Evolutionary conservation across 805 yeast species (phyloP).

Genomic region (Torulaspora microellipsoides): DNA sequence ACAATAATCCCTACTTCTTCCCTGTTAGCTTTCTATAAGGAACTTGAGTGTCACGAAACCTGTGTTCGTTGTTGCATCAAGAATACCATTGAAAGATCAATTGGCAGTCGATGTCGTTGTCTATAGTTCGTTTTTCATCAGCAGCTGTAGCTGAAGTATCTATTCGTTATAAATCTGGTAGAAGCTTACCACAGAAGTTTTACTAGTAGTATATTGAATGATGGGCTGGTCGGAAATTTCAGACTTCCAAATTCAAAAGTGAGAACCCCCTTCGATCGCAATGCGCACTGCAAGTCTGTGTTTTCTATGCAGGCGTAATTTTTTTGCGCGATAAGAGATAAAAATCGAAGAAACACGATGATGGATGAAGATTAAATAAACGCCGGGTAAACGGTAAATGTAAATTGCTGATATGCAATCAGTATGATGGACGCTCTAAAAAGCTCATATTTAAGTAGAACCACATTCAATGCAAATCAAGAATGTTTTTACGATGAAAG

Average conservation of each 20-base stretch:
- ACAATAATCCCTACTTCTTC: too few relatives aligned
- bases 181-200: background rate
- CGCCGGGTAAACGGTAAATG: background rate
- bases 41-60: too few relatives aligned
- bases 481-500: constrained; percentile 6
- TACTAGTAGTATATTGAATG: too few relatives aligned
- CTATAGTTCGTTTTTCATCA: too few relatives aligned
- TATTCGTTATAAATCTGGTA: too few relatives aligned
- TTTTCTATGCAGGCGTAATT: background rate
- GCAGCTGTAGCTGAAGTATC: too few relatives aligned
- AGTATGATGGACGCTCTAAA: background rate
- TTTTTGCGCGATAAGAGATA: background rate
- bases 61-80: too few relatives aligned
- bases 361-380: background rate
- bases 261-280: background rate
- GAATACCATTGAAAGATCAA: too few relatives aligned
- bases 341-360: background rate
- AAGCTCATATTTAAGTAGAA: background rate
- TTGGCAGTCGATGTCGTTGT: too few relatives aligned
- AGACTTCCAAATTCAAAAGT: background rate
- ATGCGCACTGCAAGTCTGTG: background rate
- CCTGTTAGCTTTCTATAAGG: too few relatives aligned
- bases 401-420: background rate
- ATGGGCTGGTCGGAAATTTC: background rate
- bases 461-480: background rate